Percentiles rank a stretch among this genome's conserved stretches.
Conservation (phyloP, 345 rosid species). For the Anacardium occidentale region DNA sequence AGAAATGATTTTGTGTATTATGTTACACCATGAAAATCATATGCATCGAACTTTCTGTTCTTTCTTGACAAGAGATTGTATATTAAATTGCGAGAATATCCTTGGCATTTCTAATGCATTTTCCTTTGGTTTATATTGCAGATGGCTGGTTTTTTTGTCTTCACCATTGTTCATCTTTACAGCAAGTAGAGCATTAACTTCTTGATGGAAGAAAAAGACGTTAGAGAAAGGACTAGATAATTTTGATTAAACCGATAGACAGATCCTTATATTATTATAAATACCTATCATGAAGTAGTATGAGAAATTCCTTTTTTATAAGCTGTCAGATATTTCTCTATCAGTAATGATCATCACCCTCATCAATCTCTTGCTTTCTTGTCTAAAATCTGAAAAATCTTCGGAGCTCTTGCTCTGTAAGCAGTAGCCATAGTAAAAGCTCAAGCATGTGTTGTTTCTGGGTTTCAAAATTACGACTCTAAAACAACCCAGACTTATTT, state of each 20-base stretch:
- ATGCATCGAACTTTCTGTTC: too few relatives aligned
- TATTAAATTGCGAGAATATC: neutral
- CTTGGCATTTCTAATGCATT: constrained; percentile 11
- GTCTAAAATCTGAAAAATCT: neutral
- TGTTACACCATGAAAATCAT: too few relatives aligned
- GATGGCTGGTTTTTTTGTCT: constrained; percentile 80
- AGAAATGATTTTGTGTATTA: neutral
- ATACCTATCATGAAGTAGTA: neutral
- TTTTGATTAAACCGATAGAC: neutral
- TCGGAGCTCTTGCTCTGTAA: neutral
- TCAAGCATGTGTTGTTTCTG: neutral
- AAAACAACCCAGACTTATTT: too few relatives aligned
- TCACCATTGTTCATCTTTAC: constrained; percentile 63
- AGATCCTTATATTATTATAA: neutral
- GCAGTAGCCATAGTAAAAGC: neutral
- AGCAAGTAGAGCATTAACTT: constrained; percentile 39
- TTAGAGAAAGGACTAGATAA: constrained; percentile 7
- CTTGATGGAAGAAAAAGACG: neutral
- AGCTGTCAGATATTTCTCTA: neutral
- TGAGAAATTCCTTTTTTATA: neutral
- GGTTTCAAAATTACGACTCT: too few relatives aligned
- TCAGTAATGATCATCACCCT: neutral
- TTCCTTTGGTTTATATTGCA: constrained; percentile 30
- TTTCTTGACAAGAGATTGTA: too few relatives aligned
- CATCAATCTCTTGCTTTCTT: neutral